These are phyloP conservation scores for Annulohypoxylon truncatum DNA, from an alignment of 2,329 filamentous ascomycete species.

Conservation along the genomic window DNA sequence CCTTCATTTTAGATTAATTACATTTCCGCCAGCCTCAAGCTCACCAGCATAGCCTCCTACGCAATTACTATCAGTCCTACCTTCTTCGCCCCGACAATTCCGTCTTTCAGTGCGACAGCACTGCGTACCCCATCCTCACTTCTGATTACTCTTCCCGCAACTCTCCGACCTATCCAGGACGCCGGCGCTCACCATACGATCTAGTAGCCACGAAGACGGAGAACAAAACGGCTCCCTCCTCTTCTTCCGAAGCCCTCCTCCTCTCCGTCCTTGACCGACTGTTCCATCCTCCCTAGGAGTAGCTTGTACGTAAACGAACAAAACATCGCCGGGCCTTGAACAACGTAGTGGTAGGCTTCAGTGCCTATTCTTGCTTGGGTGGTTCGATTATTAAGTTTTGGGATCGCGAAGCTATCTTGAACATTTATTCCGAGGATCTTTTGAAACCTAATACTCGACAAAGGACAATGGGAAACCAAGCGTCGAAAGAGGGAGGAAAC, in stretches of 20 bases:
- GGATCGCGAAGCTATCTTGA: constrained; percentile 17
- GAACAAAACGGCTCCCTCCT: constrained; percentile 58
- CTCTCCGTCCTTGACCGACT: constrained; percentile 63
- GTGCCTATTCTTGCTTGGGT: constrained; percentile 38
- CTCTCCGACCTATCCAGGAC: constrained; percentile 19
- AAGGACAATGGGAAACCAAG: constrained; percentile 78
- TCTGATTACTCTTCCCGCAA: constrained; percentile 28
- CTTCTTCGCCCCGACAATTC: constrained; percentile 45
- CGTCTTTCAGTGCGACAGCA: constrained; percentile 37
- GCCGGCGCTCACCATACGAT: constrained; percentile 40
- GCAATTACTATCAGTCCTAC: constrained; percentile 39
- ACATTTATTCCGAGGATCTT: constrained; percentile 9
- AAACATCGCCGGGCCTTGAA: constrained; percentile 38
- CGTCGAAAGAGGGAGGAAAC: constrained; percentile 69
- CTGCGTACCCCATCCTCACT: constrained; percentile 21
- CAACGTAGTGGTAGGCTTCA: constrained; percentile 45
- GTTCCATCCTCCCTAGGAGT: constrained; percentile 65
- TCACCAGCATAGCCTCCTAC: constrained; percentile 44
- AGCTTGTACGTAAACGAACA: constrained; percentile 30
- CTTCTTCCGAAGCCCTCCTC: constrained; percentile 58
- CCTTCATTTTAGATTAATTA: constrained; percentile 40
- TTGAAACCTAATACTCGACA: constrained; percentile 21
- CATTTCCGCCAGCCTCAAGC: constrained; percentile 32
- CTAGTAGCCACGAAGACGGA: constrained; percentile 60
- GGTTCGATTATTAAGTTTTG: constrained; percentile 22